These are phyloP conservation scores for Golubevia pallescens DNA, from an alignment of 1,284 basidiomycete genomes.

Conservation along the genomic window DNA sequence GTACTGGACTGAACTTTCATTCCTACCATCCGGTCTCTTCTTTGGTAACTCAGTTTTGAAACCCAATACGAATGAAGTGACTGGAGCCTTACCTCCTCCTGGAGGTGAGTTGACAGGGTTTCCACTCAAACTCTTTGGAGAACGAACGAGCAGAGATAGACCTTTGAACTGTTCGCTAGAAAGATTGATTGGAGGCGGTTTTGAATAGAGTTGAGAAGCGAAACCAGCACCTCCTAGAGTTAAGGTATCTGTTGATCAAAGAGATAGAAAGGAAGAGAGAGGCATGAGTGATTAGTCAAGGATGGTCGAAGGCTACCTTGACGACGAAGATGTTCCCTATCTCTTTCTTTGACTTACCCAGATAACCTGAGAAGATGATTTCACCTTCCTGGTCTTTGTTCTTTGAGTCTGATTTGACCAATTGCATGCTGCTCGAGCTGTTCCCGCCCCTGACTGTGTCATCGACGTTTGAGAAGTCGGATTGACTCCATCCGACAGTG, in stretches of 20 bases:
- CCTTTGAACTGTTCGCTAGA: constrained; percentile 12
- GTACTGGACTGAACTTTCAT: constrained; percentile 65
- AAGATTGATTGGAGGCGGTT: constrained; percentile 21
- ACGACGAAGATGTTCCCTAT: too few relatives aligned
- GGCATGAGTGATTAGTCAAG: too few relatives aligned
- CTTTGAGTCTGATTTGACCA: constrained; percentile 5
- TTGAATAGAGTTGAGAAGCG: constrained; percentile 67
- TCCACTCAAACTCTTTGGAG: too few relatives aligned
- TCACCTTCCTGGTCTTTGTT: constrained; percentile 21
- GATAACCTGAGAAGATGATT: constrained; percentile 38
- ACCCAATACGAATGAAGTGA: constrained; percentile 64
- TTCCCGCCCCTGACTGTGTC: constrained; percentile 38
- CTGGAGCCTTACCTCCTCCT: too few relatives aligned
- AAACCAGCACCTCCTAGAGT: constrained; percentile 69
- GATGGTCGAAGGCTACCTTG: too few relatives aligned
- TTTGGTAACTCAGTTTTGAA: constrained; percentile 65
- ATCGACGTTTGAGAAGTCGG: constrained; percentile 33
- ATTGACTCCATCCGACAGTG: constrained; percentile 26
- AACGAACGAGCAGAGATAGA: background rate
- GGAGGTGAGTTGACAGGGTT: too few relatives aligned
- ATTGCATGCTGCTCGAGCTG: constrained; percentile 21
- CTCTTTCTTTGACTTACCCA: constrained; percentile 10
- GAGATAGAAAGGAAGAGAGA: too few relatives aligned
- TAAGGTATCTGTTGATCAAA: constrained; percentile 67
- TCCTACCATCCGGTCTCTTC: constrained; percentile 60